Conservation (phyloP, 2,329 filamentous ascomycete species). For the Neurospora sp. region DNA sequence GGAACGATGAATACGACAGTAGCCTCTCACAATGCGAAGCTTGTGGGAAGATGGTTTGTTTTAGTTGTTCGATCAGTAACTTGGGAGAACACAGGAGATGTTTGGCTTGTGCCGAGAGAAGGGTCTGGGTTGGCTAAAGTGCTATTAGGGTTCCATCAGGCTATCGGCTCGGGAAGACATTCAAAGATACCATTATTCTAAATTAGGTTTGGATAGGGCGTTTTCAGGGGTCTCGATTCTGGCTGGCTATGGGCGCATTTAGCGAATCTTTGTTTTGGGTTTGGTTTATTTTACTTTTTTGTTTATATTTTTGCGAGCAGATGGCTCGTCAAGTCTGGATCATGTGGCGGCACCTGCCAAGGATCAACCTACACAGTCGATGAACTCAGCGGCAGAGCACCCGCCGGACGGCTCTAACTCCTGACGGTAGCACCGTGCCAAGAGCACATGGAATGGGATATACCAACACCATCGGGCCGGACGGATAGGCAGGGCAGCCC, state of each 20-base stretch:
- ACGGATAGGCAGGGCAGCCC: not conserved
- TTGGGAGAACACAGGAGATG: conserved; percentile 44
- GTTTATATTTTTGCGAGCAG: not conserved
- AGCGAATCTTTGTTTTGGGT: not conserved
- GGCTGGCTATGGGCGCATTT: not conserved
- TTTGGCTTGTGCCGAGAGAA: conserved; percentile 38
- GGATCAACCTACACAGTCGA: not conserved
- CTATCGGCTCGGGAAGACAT: not conserved
- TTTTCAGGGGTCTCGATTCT: not conserved
- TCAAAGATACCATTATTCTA: not conserved
- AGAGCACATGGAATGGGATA: not conserved
- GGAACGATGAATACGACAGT: conserved; percentile 17
- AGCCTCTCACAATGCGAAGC: conserved; percentile 27
- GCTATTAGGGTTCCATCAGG: not conserved
- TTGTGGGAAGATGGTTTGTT: conserved; percentile 48
- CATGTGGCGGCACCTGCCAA: not conserved
- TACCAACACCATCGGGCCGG: not conserved
- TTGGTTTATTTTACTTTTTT: not conserved
- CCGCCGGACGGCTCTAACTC: not conserved
- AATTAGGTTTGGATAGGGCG: not conserved
- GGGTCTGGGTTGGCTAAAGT: conserved; percentile 11
- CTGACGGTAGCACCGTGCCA: not conserved
- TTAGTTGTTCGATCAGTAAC: conserved; percentile 48
- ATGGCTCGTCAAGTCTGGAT: not conserved
- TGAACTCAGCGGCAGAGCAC: not conserved